phyloP scores from a whole-genome alignment of 2,329 filamentous ascomycete species.

The Penicillium sp. region DNA sequence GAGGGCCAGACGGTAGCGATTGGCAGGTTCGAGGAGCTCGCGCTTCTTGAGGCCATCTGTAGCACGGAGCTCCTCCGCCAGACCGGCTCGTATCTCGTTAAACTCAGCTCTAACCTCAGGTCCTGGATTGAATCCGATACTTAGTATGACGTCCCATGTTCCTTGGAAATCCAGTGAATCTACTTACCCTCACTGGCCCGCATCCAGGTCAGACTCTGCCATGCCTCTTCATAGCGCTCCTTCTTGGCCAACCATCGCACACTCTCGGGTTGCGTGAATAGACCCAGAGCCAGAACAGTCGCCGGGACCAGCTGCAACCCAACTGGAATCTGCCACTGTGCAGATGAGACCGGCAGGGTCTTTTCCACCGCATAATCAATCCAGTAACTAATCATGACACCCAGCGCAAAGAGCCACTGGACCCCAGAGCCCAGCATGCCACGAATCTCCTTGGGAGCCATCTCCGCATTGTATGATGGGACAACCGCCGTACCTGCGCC shows the following conservation, averaged over 20 bases:
- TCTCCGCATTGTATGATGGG: constrained; percentile 48
- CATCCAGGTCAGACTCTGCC: constrained; percentile 55
- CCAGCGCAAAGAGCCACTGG: constrained; percentile 44
- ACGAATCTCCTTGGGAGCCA: constrained; percentile 49
- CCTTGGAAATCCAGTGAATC: no score
- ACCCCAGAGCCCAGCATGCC: constrained; percentile 44
- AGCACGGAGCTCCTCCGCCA: constrained; percentile 31
- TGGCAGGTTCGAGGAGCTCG: constrained; percentile 52
- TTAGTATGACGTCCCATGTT: constrained; percentile 9
- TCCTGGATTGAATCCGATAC: constrained; percentile 30
- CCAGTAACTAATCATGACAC: constrained; percentile 46
- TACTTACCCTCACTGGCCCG: constrained; percentile 41
- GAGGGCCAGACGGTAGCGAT: constrained; percentile 52
- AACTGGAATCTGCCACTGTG: constrained; percentile 57
- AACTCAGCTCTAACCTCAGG: constrained; percentile 53
- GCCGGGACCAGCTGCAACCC: constrained; percentile 55
- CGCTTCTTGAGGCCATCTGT: constrained; percentile 54
- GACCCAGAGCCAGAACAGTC: constrained; percentile 52
- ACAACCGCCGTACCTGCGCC: constrained; percentile 50
- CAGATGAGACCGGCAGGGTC: constrained; percentile 43
- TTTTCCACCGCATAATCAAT: constrained; percentile 55
- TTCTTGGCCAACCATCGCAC: constrained; percentile 55
- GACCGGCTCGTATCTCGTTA: constrained; percentile 35
- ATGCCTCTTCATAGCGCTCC: constrained; percentile 52
- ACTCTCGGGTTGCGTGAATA: constrained; percentile 55